phyloP scores from a whole-genome alignment of 2,329 filamentous ascomycete species.

The Pyrenochaeta sp. region DNA sequence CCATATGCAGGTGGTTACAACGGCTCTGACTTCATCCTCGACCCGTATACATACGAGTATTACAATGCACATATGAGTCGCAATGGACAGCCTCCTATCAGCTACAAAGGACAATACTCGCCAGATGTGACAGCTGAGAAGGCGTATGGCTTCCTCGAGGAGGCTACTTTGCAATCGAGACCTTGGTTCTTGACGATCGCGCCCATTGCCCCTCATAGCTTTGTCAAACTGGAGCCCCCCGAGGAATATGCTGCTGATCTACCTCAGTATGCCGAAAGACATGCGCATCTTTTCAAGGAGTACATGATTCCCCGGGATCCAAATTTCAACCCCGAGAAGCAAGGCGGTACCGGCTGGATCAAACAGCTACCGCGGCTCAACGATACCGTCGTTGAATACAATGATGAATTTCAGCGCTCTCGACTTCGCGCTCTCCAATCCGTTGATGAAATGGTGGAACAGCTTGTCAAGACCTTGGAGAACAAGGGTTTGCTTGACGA shows the following conservation, averaged over 20 bases:
- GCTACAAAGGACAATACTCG: conserved; percentile 62
- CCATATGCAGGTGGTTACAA: conserved; percentile 66
- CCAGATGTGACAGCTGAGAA: conserved; percentile 67
- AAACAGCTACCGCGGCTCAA: conserved; percentile 53
- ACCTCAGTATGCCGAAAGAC: conserved; percentile 55
- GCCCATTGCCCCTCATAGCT: conserved; percentile 70
- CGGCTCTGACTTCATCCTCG: conserved; percentile 65
- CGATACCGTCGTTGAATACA: conserved; percentile 56
- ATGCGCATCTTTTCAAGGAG: conserved; percentile 67
- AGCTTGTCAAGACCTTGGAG: conserved; percentile 52
- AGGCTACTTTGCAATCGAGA: conserved; percentile 50
- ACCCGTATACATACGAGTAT: conserved; percentile 73
- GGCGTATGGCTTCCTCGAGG: conserved; percentile 65
- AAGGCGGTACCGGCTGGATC: conserved; percentile 57
- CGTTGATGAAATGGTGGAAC: conserved; percentile 61
- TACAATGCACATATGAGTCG: conserved; percentile 69
- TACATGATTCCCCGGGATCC: conserved; percentile 65
- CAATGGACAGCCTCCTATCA: conserved; percentile 63
- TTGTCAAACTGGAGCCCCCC: conserved; percentile 45
- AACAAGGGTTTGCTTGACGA: conserved; percentile 53
- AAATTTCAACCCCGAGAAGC: conserved; percentile 69
- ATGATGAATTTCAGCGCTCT: conserved; percentile 63
- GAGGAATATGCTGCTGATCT: conserved; percentile 37
- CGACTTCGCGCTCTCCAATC: conserved; percentile 58
- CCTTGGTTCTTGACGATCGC: conserved; percentile 65